Conservation (phyloP, 2,329 filamentous ascomycete species). For the Neodidymelliopsis sp. region DNA sequence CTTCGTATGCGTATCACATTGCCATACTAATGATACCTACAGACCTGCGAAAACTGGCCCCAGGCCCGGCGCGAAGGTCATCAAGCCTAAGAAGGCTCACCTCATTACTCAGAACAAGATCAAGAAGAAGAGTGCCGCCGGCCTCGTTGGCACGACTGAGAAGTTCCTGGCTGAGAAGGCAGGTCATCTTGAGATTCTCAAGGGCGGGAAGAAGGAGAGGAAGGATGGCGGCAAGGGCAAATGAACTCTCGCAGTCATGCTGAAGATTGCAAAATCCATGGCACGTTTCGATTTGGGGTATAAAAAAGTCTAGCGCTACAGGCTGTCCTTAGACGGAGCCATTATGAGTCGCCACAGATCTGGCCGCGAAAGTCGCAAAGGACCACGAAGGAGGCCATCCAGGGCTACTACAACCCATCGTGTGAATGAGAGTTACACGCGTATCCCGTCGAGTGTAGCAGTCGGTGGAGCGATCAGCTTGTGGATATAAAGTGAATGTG, state of each 20-base stretch:
- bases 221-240: slow-evolving; percentile 28
- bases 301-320: slow-evolving; percentile 12
- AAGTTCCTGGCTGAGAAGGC: slow-evolving; percentile 70
- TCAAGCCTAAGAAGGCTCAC: slow-evolving; percentile 70
- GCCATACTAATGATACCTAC: slow-evolving; percentile 15
- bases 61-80: slow-evolving; percentile 66
- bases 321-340: neutral
- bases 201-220: slow-evolving; percentile 68
- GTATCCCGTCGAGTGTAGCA: too few species aligned
- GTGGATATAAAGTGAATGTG: too few species aligned
- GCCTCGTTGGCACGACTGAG: slow-evolving; percentile 71
- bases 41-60: slow-evolving; percentile 54
- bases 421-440: too few species aligned
- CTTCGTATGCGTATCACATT: neutral
- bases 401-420: neutral
- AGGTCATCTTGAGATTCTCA: slow-evolving; percentile 73
- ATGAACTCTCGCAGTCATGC: slow-evolving; percentile 1
- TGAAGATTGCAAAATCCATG: neutral
- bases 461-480: too few species aligned
- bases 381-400: neutral
- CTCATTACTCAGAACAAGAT: slow-evolving; percentile 68
- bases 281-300: neutral
- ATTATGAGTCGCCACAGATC: slow-evolving; percentile 12
- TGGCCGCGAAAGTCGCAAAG: slow-evolving; percentile 5
- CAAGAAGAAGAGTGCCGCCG: slow-evolving; percentile 70